Base-by-base conservation (phyloP, 768 basidiomycete genomes). In the Hypsizygus marmoreus region DNA sequence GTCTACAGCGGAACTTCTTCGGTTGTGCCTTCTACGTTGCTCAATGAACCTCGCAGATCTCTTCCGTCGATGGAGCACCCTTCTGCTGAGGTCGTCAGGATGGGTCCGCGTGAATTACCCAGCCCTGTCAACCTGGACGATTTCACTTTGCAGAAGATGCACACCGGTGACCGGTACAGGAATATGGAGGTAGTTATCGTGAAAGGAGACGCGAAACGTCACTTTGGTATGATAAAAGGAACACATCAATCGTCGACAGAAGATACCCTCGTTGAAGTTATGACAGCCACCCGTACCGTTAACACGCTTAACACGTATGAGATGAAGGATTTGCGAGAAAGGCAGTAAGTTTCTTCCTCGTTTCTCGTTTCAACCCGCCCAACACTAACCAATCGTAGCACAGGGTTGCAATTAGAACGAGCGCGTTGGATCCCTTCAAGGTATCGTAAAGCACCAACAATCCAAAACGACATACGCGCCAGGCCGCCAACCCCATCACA, bases 141-240 rank as follows among this genome's bases (percentile, higher is more conserved):
- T n/a, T n/a, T n/a, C n/a, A n/a, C n/a, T n/a, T n/a, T n/a, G n/a
- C n/a, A n/a, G n/a, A n/a, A n/a, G n/a, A n/a, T n/a, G n/a, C n/a
- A n/a, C n/a, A n/a, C n/a, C n/a, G 16, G 5, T 16, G 40, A 30
- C 29, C 16, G 2, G 2, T 42, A 42, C 29, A 28, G 23, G 23
- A 26, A 42, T 42, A 42, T 42, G 40, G 40, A 42, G 9, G 40
- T 42, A 20, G 1, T 6, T 6, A 42, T 42, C n/a, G 19, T 42
- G 16, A 25, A 42, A 9, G 40, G 40, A 7, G 40, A 14, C 7
- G 5, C 23, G 25, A 42, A 42, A 30, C 16, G 40, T 4, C 14
- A 31, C 29, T 42, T 42, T 19, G 40, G 40, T 12, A 42, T 16
- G 11, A 28, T 31, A n/a, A n/a, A n/a, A n/a, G n/a, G n/a, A n/a